Percentiles rank a stretch among this genome's conserved stretches.
Conservation (phyloP, 2,329 filamentous ascomycete genomes). For the Aspergillus unguis region DNA sequence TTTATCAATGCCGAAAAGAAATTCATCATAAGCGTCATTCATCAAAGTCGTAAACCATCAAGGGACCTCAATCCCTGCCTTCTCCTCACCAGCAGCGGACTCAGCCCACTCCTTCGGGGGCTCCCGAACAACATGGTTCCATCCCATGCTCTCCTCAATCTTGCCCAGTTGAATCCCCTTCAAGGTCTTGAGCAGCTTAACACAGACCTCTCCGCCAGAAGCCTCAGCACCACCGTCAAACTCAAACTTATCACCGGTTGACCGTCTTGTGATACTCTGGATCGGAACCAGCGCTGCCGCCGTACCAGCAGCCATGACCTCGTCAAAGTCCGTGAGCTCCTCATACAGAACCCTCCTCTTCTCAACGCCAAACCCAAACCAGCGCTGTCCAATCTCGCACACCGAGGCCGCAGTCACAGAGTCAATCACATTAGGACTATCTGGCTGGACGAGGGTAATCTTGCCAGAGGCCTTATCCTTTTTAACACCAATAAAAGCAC, state of each 20-base stretch:
- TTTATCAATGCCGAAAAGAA: too few relatives aligned
- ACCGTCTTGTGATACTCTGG: constrained; percentile 76
- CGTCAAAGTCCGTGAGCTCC: constrained; percentile 62
- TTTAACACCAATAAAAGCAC: constrained; percentile 81
- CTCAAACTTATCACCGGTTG: constrained; percentile 53
- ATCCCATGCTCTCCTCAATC: constrained; percentile 71
- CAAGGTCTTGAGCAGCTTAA: constrained; percentile 69
- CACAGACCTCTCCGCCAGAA: constrained; percentile 62
- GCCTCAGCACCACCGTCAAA: constrained; percentile 47
- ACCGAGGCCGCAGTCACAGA: constrained; percentile 80
- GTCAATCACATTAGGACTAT: constrained; percentile 82
- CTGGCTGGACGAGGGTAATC: constrained; percentile 77
- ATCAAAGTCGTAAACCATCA: constrained; percentile 6
- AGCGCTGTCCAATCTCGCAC: constrained; percentile 65
- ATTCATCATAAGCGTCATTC: too few relatives aligned
- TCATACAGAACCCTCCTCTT: constrained; percentile 61
- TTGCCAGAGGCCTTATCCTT: constrained; percentile 52
- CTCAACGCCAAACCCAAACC: constrained; percentile 83
- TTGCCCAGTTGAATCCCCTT: constrained; percentile 85
- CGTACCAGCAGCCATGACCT: constrained; percentile 89
- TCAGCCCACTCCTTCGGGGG: constrained; percentile 32
- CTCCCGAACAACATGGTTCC: constrained; percentile 52
- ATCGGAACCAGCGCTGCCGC: constrained; percentile 90
- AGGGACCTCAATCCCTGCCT: constrained; percentile 27
- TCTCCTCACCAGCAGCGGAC: constrained; percentile 16